These are phyloP conservation scores for Cladosporium sp. DNA, from an alignment of 2,329 filamentous ascomycete species.

Conservation along the genomic window DNA sequence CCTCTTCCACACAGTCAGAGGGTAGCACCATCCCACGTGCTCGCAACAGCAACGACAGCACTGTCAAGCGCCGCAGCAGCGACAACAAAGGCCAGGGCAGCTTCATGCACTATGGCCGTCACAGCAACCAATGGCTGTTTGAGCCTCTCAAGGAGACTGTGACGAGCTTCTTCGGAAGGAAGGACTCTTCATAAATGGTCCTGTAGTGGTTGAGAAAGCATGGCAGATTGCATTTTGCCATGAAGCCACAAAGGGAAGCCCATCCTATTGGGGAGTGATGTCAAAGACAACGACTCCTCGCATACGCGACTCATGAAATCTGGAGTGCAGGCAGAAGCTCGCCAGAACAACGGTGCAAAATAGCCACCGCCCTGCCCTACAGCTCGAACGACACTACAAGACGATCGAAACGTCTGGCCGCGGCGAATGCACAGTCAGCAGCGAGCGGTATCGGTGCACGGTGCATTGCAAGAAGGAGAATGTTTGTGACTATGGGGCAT, in stretches of 20 bases:
- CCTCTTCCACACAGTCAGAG: conserved; percentile 7
- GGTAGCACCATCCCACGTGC: conserved; percentile 1
- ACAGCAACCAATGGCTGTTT: conserved; percentile 56
- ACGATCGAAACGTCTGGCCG: conserved; percentile 15
- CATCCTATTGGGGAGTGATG: not conserved
- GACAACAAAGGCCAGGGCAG: conserved; percentile 21
- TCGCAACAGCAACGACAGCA: conserved; percentile 2
- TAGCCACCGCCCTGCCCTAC: not conserved
- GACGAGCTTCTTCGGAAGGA: conserved; percentile 31
- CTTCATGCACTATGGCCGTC: conserved; percentile 47
- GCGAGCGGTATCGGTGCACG: conserved; percentile 15
- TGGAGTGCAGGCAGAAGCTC: not conserved
- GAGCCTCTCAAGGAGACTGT: conserved; percentile 50
- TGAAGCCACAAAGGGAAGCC: not conserved
- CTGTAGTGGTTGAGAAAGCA: conserved; percentile 4
- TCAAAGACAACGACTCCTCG: not conserved
- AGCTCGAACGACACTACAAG: not conserved
- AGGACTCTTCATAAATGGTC: conserved; percentile 16
- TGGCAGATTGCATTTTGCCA: not conserved
- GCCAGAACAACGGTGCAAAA: not conserved
- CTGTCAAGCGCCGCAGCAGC: conserved; percentile 18
- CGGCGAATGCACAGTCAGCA: not conserved
- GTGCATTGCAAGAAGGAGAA: not conserved
- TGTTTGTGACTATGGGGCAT: conserved; percentile 4
- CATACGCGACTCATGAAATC: not conserved